phyloP scores from a whole-genome alignment of 1,284 basidiomycete genomes.

The Xerocomus amazonicus region DNA sequence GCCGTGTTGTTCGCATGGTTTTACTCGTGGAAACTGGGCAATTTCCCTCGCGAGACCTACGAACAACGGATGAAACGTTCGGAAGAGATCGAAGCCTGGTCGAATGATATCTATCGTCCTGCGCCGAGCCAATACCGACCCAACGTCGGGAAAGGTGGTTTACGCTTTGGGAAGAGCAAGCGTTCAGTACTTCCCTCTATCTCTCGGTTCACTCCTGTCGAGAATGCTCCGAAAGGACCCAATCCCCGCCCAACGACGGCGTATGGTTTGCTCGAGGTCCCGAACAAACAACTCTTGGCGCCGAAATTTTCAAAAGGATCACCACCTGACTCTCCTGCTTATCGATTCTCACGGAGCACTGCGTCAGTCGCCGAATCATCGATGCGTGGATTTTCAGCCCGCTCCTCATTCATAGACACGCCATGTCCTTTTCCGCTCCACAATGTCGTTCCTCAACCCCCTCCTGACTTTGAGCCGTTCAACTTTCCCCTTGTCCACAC shows the following conservation, averaged over 20 bases:
- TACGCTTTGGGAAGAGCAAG: slow-evolving; percentile 52
- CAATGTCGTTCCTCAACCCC: slow-evolving; percentile 91
- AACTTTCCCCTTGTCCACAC: slow-evolving; percentile 93
- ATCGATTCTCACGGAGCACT: slow-evolving; percentile 78
- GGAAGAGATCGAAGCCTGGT: slow-evolving; percentile 94
- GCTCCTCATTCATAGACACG: slow-evolving; percentile 54
- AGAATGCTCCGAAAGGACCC: slow-evolving; percentile 60
- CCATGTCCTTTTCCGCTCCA: slow-evolving; percentile 90
- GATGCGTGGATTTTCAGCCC: slow-evolving; percentile 32
- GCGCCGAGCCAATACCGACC: slow-evolving; percentile 92
- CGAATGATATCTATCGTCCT: slow-evolving; percentile 92
- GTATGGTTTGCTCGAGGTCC: slow-evolving; percentile 69
- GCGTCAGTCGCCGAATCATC: slow-evolving; percentile 58
- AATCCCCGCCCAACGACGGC: slow-evolving; percentile 67
- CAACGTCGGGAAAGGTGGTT: slow-evolving; percentile 73
- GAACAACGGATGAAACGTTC: slow-evolving; percentile 91
- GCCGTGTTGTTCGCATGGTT: slow-evolving; percentile 98
- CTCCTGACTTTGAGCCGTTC: slow-evolving; percentile 91
- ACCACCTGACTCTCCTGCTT: slow-evolving; percentile 74
- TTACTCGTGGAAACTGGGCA: slow-evolving; percentile 90
- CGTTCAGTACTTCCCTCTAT: slow-evolving; percentile 70
- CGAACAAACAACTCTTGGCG: slow-evolving; percentile 65
- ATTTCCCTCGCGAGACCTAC: slow-evolving; percentile 92
- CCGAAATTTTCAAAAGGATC: slow-evolving; percentile 49
- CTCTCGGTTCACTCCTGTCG: slow-evolving; percentile 84